phyloP scores from a whole-genome alignment of 2,329 filamentous ascomycete genomes.

The Trichoderma endophyticum region DNA sequence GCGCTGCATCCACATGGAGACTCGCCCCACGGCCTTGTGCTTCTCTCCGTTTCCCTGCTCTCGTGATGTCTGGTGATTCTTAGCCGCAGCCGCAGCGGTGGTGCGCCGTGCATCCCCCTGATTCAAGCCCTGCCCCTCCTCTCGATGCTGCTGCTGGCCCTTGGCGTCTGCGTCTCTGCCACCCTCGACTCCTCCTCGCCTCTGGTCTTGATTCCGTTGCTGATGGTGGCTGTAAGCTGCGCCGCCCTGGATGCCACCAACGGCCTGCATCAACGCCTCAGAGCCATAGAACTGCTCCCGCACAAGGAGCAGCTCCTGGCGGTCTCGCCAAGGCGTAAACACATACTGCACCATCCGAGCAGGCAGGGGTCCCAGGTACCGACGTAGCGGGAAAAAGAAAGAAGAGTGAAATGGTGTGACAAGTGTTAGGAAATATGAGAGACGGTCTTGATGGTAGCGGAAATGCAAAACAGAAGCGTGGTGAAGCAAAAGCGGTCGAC shows the following conservation, averaged over 20 bases:
- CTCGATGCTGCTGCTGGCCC: not conserved
- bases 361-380: not conserved
- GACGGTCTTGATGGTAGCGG: not conserved
- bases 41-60: constrained; percentile 22
- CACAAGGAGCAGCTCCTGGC: constrained; percentile 62
- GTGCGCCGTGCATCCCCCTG: constrained; percentile 10
- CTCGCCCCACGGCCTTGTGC: constrained; percentile 52
- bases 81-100: constrained; percentile 2
- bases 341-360: constrained; percentile 64
- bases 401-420: not conserved
- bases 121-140: constrained; percentile 14
- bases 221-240: not conserved
- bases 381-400: not conserved
- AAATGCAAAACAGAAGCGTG: not conserved
- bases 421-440: not conserved
- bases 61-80: constrained; percentile 1
- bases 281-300: constrained; percentile 59
- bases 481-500: constrained; percentile 6
- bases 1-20: constrained; percentile 68
- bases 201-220: not conserved
- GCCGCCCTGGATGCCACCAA: not conserved
- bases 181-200: not conserved
- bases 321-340: constrained; percentile 70
- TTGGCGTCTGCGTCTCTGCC: not conserved
- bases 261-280: constrained; percentile 17